Evolutionary conservation across 1,284 basidiomycete genomes (phyloP), one percentile per base, ranked within the genome.

Genomic region (Rhodotorula sp.): DNA sequence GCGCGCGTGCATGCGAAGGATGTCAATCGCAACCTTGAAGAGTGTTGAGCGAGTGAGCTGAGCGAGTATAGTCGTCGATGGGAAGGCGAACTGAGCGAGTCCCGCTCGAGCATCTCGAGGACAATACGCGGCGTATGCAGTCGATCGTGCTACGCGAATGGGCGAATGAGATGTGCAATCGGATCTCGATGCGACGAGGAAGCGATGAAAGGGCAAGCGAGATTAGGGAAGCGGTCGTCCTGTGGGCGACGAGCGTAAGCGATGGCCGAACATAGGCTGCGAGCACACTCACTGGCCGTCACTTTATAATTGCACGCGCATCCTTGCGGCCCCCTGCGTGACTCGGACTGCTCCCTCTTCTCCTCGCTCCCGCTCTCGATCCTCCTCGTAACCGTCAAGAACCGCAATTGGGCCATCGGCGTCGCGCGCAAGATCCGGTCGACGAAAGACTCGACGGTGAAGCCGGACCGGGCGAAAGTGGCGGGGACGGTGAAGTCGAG

Each of bases 401-500:
- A 52, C 2, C 68, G 63, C 31, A 54, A 24, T 2, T 10, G 4
- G 8, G 13, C n/a, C 4, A 54, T 11, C 11, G 40, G 22, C 8
- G 40, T 24, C 13, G 34, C 18, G 53, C 20, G 22, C 20, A 63
- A 37, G 11, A 62, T 22, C 4, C 28, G 37, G 20, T 59, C 59
- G 46, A 55, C 34, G 11, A 57, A 34, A 3, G 20, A 7, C 20
- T 37, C 30, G 26, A 40, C 18, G 13, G 34, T 26, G 18, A 24
- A 47, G 18, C 50, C 59, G 30, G 16, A 22, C 34, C 58, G 54
- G 2, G 54, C 4, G 2, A 34, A 30, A 2, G 37, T 37, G 8
- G 54, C 20, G 0, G 62, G 59, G n/a, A 65, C 26, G 40, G 68
- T 59, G 30, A 69, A 62, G 4, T 62, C 64, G 51, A 69, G 46